Base-by-base conservation (phyloP, 192 early-diverging fungal species). In the Rhizoclosmatium sp. region DNA sequence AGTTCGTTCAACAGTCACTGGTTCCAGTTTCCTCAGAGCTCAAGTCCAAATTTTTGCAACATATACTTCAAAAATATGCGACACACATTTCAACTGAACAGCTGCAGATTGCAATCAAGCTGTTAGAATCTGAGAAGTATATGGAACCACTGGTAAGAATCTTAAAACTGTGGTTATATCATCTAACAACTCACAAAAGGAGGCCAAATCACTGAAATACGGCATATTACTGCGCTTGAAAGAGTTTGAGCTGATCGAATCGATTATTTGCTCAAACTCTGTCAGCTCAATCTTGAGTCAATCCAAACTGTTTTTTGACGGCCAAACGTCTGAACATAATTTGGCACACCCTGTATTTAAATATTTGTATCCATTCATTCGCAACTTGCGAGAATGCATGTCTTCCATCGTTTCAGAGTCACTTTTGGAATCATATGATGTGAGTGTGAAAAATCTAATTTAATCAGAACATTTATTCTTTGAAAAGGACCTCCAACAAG, bases 401-500 rank as follows among this genome's bases (percentile, higher is more conserved):
- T 31, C 56, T 4, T 46, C 54, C 46, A 56, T 71, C 56, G 5
- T 56, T 4, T 71, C 69, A 9, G 47, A 46, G 5, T 16, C 7
- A 10, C 5, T 7, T 19, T 21, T 62, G 9, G 14, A 19, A 7
- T 7, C 4, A 40, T 62, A 21, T 23, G 60, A 62, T 62, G 60
- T 62, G 21, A 19, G 39, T 40, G 10, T 62, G 51, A 12, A 54
- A 54, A 12, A 12, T 54, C 16, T 54, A 54, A 16, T 54, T 54
- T 54, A 16, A 7, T 12, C 51, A 54, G 16, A 54, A 80, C 10
- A 59, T 77, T 47, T 66, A 79, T 42, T 72, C 65, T 71, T 58
- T 83, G n/a, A 62, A 69, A 39, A 69, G 68, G 39, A 62, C 78
- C 14, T 82, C 77, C 9, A 62, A 46, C 0, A 73, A 83, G 49